Conservation (phyloP, 768 basidiomycete species). For the Galerina marginata region DNA sequence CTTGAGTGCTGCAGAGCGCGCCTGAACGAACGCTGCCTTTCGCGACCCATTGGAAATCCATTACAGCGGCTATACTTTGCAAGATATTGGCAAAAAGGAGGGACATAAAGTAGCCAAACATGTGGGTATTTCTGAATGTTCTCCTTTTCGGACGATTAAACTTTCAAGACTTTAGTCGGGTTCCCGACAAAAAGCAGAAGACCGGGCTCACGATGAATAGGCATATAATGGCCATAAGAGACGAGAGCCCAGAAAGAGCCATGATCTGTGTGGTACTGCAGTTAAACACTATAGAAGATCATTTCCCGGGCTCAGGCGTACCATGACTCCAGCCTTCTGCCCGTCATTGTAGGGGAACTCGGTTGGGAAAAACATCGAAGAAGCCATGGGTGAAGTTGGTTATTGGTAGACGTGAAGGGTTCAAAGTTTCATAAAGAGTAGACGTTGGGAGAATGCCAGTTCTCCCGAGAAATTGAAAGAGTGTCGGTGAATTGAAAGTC, state of each 20-base stretch:
- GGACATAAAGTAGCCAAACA: conserved; percentile 31
- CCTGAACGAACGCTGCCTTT: conserved; percentile 23
- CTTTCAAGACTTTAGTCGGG: background rate
- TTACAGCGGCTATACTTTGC: conserved; percentile 30
- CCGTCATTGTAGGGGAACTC: conserved; percentile 11
- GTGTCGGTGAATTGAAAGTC: background rate
- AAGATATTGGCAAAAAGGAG: conserved; percentile 34
- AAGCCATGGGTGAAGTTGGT: background rate
- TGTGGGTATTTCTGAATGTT: conserved; percentile 30
- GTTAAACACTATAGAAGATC: background rate
- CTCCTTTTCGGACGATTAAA: conserved; percentile 17
- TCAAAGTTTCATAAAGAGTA: conserved; percentile 12
- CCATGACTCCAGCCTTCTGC: conserved; percentile 21
- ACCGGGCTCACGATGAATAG: conserved; percentile 17
- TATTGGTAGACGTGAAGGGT: background rate
- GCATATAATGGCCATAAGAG: conserved; percentile 17
- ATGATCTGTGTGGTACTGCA: conserved; percentile 9
- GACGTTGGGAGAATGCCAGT: conserved; percentile 6
- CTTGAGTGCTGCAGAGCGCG: conserved; percentile 31
- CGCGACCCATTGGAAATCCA: conserved; percentile 34
- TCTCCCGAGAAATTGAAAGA: background rate
- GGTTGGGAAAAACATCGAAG: conserved; percentile 5
- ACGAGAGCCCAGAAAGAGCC: conserved; percentile 19
- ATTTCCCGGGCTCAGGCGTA: background rate
- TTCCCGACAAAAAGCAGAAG: background rate